Conservation (phyloP, 148 eudicot species). For the Rhododendron molle region DNA sequence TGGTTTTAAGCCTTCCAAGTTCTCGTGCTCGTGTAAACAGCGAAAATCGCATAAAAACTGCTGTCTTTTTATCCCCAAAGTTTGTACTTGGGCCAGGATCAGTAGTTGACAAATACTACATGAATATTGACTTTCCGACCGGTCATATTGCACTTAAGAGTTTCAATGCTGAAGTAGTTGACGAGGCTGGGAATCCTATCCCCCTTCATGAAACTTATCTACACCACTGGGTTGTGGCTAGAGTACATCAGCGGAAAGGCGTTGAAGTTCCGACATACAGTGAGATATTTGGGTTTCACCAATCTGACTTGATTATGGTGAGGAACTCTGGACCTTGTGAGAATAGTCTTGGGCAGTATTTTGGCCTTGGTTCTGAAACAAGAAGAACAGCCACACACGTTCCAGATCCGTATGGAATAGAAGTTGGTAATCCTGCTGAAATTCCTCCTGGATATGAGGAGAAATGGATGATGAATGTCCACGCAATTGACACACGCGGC, state of each 20-base stretch:
- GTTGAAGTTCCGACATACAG: conserved; percentile 19
- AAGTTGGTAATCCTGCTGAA: conserved; percentile 61
- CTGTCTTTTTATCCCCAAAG: conserved; percentile 57
- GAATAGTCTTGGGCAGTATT: conserved; percentile 49
- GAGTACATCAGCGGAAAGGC: conserved; percentile 54
- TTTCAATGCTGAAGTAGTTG: conserved; percentile 85
- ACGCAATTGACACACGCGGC: conserved; percentile 86
- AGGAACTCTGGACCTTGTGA: conserved; percentile 55
- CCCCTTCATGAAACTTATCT: conserved; percentile 87
- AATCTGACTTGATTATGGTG: conserved; percentile 31
- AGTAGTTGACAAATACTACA: conserved; percentile 54
- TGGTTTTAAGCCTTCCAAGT: conserved; percentile 24
- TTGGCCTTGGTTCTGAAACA: conserved; percentile 89
- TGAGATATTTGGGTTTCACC: conserved; percentile 5
- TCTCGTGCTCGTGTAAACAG: conserved; percentile 24
- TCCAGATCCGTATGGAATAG: conserved; percentile 87
- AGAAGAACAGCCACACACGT: conserved; percentile 60
- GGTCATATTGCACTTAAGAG: conserved; percentile 75
- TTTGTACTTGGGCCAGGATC: conserved; percentile 66
- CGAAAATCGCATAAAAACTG: conserved; percentile 32
- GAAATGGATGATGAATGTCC: conserved; percentile 76
- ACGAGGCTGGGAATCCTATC: conserved; percentile 61
- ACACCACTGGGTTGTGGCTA: conserved; percentile 73
- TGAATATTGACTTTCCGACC: conserved; percentile 64
- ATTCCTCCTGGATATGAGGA: conserved; percentile 81